Percentiles rank a stretch among this genome's conserved stretches.
Conservation (phyloP, 2,329 filamentous ascomycete species). For the Erysiphe neolycopersici region DNA sequence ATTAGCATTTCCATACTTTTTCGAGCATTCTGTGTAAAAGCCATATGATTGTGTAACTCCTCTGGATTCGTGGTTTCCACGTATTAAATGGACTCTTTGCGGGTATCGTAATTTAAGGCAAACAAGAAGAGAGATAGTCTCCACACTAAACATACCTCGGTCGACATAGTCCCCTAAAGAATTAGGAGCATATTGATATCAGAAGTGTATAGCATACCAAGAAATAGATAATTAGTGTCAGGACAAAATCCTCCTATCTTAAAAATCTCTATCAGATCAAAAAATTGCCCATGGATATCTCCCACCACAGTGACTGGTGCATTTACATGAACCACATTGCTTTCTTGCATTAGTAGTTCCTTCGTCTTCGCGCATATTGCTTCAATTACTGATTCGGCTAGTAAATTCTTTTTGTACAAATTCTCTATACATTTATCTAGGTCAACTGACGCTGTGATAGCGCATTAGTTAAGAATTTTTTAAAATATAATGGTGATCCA, state of each 20-base stretch:
- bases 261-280: constrained; percentile 97
- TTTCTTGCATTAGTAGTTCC: constrained; percentile 97
- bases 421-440: constrained; percentile 95
- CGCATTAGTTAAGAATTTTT: constrained; percentile 1
- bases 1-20: constrained; percentile 95
- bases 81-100: constrained; percentile 79
- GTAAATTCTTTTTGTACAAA: constrained; percentile 86
- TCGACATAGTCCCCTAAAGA: constrained; percentile 70
- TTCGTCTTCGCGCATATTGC: constrained; percentile 98
- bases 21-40: constrained; percentile 93
- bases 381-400: constrained; percentile 94
- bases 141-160: constrained; percentile 92
- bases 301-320: constrained; percentile 93
- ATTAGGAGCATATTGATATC: constrained; percentile 1
- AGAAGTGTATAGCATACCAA: constrained; percentile 28
- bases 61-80: constrained; percentile 91
- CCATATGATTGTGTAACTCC: constrained; percentile 97
- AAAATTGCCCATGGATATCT: constrained; percentile 97
- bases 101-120: constrained; percentile 95
- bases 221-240: constrained; percentile 93
- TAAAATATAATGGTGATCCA: not conserved
- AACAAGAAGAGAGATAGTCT: constrained; percentile 92
- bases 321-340: constrained; percentile 92
- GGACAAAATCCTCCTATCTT: constrained; percentile 93
- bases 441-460: constrained; percentile 57